Evolutionary conservation across 371 early-diverging fungal species (phyloP), one percentile per base, ranked within the genome.

Genomic region (Basidiobolus meristosporus): DNA sequence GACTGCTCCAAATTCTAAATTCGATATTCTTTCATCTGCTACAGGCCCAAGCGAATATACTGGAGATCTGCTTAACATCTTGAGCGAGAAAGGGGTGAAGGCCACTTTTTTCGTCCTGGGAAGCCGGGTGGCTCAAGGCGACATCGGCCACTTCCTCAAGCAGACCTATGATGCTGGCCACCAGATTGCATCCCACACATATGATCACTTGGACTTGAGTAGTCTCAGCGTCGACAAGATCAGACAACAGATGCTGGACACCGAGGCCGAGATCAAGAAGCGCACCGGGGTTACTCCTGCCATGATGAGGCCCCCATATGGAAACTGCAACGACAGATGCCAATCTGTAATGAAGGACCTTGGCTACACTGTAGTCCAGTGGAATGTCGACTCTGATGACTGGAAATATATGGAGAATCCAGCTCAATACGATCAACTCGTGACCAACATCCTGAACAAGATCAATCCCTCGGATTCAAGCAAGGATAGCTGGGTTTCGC

Each of bases 71-170:
- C n/a, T n/a, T n/a, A n/a, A n/a, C n/a, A n/a, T n/a, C n/a, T n/a
- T n/a, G n/a, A n/a, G n/a, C n/a, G n/a, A n/a, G n/a, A n/a, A n/a
- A n/a, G 39, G 58, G n/a, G 49, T 64, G 34, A 73, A 65, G 38
- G 77, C 62, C 1, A 80, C 81, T 0, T 78, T 78, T 46, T 82
- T 77, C 48, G 52, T 78, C 7, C 67, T 71, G 50, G 81, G 78
- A 7, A n/a, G n/a, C n/a, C n/a, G n/a, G n/a, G n/a, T n/a, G n/a
- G n/a, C n/a, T n/a, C n/a, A n/a, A n/a, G n/a, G n/a, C n/a, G n/a
- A n/a, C n/a, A n/a, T n/a, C n/a, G n/a, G n/a, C n/a, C n/a, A n/a
- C 52, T 20, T 44, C 51, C 15, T 62, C 39, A 48, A 59, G 29
- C 44, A 57, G 7, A 52, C 55, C 18, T 64, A 50, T 33, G 39